These are phyloP conservation scores for Collybia nuda DNA, from an alignment of 768 basidiomycete species.

Conservation along the genomic window DNA sequence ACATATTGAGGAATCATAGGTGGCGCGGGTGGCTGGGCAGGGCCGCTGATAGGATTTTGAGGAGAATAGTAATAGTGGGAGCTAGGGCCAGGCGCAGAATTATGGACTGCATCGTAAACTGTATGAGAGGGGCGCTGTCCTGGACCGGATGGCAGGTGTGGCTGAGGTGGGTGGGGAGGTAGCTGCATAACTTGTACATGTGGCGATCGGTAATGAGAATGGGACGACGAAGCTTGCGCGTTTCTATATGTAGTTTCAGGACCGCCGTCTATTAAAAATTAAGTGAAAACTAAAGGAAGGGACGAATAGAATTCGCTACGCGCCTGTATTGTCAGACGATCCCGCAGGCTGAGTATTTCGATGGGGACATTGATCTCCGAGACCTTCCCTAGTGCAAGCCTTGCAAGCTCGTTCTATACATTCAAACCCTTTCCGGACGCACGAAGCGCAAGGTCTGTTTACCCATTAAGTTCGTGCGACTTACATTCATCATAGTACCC, in stretches of 20 bases:
- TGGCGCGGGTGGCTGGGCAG: conserved; percentile 17
- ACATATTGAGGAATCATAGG: conserved; percentile 18
- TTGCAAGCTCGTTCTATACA: conserved; percentile 51
- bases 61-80: conserved; percentile 16
- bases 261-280: conserved; percentile 1
- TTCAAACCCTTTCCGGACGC: conserved; percentile 49
- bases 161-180: conserved; percentile 20
- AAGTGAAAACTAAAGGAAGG: background rate
- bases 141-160: conserved; percentile 13
- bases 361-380: conserved; percentile 46
- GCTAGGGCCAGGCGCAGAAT: conserved; percentile 5
- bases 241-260: conserved; percentile 3
- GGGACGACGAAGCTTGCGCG: conserved; percentile 5
- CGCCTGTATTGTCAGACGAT: conserved; percentile 20
- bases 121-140: conserved; percentile 10
- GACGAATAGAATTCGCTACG: background rate
- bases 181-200: conserved; percentile 20
- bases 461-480: background rate
- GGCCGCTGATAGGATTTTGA: conserved; percentile 18
- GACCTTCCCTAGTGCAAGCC: conserved; percentile 42
- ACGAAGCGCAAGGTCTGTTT: conserved; percentile 48
- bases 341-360: conserved; percentile 23
- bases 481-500: conserved; percentile 5
- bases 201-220: conserved; percentile 14
- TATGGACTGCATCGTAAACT: conserved; percentile 11